A percentile compares a stretch with the other conserved stretches of the same genome.
These are phyloP conservation scores for Salix koriyanagi DNA, from an alignment of 345 rosid genomes.

Conservation along the genomic window DNA sequence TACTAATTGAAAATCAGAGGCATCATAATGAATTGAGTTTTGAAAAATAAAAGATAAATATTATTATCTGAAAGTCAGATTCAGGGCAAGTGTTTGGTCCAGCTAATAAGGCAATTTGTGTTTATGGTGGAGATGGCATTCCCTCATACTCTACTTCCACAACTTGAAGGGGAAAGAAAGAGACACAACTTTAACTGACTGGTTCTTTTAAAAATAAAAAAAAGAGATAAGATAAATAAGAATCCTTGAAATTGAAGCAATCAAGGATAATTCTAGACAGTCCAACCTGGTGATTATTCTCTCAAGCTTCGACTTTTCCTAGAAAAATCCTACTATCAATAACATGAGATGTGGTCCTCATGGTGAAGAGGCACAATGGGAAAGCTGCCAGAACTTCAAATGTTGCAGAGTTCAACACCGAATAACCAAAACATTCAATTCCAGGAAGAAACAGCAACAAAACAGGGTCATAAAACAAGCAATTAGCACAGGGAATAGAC, in stretches of 20 bases:
- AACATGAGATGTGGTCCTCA: neutral
- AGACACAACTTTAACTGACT: too few relatives aligned
- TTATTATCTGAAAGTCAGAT: too few relatives aligned
- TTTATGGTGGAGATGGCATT: too few relatives aligned
- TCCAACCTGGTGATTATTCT: neutral
- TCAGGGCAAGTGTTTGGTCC: too few relatives aligned
- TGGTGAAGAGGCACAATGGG: neutral
- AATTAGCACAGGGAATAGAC: neutral
- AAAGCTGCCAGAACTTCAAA: neutral
- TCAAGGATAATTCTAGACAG: neutral
- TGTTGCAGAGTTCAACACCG: neutral
- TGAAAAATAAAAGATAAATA: neutral
- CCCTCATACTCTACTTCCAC: too few relatives aligned
- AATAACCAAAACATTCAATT: neutral
- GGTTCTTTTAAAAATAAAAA: too few relatives aligned
- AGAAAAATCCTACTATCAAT: neutral
- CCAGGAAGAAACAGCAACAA: neutral
- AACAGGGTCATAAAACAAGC: neutral
- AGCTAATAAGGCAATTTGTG: too few relatives aligned
- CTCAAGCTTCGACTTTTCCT: neutral
- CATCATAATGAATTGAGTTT: neutral
- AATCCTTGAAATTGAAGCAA: too few relatives aligned
- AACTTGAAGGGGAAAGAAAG: too few relatives aligned
- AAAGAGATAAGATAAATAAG: too few relatives aligned
- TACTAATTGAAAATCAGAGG: neutral